Percentiles rank a stretch among this genome's conserved stretches.
Conservation (phyloP, 169 alveolate genomes). For the Plasmodium ovale region DNA sequence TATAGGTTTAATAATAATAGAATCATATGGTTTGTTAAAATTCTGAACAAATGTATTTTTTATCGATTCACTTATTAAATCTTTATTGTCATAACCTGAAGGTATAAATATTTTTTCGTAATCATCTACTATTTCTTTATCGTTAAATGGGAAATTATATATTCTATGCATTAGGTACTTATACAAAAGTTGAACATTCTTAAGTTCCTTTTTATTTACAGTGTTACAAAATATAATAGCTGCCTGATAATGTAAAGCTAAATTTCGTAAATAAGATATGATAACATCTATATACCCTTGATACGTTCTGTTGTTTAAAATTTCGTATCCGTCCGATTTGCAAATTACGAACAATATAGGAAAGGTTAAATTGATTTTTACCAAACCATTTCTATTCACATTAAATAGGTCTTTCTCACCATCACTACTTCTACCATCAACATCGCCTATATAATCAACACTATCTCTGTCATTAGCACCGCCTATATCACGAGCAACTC, state of each 20-base stretch:
- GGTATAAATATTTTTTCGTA: constrained; percentile 64
- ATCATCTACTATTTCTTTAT: constrained; percentile 43
- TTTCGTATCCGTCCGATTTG: constrained; percentile 74
- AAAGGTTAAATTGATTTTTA: constrained; percentile 53
- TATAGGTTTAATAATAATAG: constrained; percentile 60
- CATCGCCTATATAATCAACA: background rate
- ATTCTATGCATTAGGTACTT: constrained; percentile 56
- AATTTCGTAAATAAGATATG: constrained; percentile 32
- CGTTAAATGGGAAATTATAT: constrained; percentile 43
- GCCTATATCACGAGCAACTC: background rate
- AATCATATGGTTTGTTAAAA: constrained; percentile 68
- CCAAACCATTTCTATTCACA: background rate
- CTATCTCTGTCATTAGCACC: background rate
- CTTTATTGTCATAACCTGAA: constrained; percentile 63
- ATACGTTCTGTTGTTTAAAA: constrained; percentile 65
- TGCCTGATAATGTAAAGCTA: constrained; percentile 61
- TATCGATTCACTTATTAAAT: constrained; percentile 46
- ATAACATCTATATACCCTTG: constrained; percentile 71
- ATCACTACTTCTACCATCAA: background rate
- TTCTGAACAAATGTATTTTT: constrained; percentile 56
- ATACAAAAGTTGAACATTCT: constrained; percentile 43
- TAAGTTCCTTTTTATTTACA: constrained; percentile 34
- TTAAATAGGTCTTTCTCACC: background rate
- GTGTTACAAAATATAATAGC: constrained; percentile 62
- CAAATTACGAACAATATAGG: constrained; percentile 64